Conservation (phyloP, 768 basidiomycete genomes). For the Tricholoma matsutake region DNA sequence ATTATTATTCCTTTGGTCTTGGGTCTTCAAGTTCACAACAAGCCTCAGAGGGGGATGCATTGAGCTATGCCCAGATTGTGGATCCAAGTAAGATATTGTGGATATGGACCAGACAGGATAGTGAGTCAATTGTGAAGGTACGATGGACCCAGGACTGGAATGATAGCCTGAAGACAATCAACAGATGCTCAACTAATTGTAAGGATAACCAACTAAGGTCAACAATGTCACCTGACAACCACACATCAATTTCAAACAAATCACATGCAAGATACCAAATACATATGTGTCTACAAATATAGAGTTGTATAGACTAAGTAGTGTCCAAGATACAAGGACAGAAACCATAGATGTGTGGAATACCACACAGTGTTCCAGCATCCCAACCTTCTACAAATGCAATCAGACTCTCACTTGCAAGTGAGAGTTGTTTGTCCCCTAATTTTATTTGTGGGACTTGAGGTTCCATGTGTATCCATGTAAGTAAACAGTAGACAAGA, state of each 20-base stretch:
- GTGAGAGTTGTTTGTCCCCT: background rate
- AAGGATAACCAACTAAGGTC: background rate
- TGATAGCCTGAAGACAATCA: too few relatives aligned
- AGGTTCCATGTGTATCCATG: background rate
- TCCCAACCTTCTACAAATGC: background rate
- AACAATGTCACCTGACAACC: background rate
- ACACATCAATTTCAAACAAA: background rate
- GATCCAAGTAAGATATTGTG: background rate
- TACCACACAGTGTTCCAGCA: background rate
- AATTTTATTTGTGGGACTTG: background rate
- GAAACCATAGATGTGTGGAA: background rate
- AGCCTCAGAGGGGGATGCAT: background rate
- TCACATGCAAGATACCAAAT: background rate
- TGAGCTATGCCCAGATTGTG: background rate
- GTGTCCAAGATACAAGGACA: background rate
- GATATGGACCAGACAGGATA: background rate
- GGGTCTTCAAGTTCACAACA: background rate
- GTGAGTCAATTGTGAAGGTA: too few relatives aligned
- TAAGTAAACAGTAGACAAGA: background rate
- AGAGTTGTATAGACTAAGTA: background rate
- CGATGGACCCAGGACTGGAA: background rate
- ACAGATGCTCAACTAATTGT: too few relatives aligned
- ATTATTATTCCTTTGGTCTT: background rate
- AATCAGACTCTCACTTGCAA: background rate
- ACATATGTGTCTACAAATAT: background rate